Conservation (phyloP, 2,329 filamentous ascomycete genomes). For the Trichophyton equinum region DNA sequence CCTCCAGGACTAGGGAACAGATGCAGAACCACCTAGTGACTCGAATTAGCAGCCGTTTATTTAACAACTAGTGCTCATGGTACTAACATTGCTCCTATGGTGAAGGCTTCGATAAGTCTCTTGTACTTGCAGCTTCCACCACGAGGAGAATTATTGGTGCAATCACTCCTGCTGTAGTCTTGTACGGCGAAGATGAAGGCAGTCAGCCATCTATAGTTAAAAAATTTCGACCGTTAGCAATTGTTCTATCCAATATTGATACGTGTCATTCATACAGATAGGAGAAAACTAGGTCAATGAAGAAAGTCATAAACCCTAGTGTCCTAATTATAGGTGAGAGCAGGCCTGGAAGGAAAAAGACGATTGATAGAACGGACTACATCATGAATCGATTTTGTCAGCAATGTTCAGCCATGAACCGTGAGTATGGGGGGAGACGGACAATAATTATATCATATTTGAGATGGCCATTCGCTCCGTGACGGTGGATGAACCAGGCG, state of each 20-base stretch:
- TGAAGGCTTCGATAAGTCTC: slow-evolving; percentile 32
- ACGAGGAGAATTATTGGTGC: slow-evolving; percentile 23
- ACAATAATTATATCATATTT: slow-evolving; percentile 32
- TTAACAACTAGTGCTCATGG: not conserved
- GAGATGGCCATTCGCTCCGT: slow-evolving; percentile 22
- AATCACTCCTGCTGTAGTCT: slow-evolving; percentile 30
- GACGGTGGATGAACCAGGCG: slow-evolving; percentile 28
- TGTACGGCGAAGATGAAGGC: slow-evolving; percentile 37
- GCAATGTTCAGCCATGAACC: not conserved
- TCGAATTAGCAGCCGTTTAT: not conserved
- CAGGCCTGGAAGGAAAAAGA: slow-evolving; percentile 34
- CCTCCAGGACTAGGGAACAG: not conserved
- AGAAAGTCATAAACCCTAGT: slow-evolving; percentile 26
- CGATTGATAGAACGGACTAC: slow-evolving; percentile 25
- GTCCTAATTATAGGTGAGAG: slow-evolving; percentile 29
- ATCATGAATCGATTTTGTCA: not conserved
- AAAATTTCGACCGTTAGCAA: not conserved
- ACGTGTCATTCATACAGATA: slow-evolving; percentile 27
- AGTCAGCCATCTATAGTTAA: slow-evolving; percentile 32
- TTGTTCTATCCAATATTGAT: not conserved
- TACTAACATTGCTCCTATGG: slow-evolving; percentile 36
- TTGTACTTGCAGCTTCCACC: slow-evolving; percentile 27
- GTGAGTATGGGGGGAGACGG: slow-evolving; percentile 10
- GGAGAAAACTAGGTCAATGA: slow-evolving; percentile 34
- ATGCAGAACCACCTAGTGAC: not conserved